Percentiles rank a stretch among this genome's conserved stretches.
Evolutionary conservation across 371 early-diverging fungal species (phyloP).

Genomic region (Actinomortierella ambigua): DNA sequence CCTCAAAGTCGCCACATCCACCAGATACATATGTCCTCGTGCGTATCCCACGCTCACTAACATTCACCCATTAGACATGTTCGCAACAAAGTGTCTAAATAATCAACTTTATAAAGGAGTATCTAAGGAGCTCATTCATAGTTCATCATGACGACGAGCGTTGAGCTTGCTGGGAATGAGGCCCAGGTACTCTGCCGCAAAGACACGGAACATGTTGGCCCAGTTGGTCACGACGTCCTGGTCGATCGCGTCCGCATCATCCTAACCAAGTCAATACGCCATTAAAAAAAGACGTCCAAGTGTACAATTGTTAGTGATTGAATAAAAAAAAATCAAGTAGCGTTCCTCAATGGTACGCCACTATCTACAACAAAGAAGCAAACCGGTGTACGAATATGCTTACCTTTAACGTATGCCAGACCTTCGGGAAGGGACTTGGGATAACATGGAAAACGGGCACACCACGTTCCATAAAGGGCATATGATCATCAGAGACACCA

Average conservation of each 20-base stretch:
- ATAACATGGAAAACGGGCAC: conserved; percentile 92
- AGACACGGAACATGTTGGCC: conserved; percentile 57
- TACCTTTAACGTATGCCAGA: conserved; percentile 86
- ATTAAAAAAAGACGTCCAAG: not conserved
- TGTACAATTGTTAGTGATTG: not conserved
- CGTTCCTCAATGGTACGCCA: not conserved
- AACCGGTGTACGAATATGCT: conserved; percentile 13
- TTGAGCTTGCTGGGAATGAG: conserved; percentile 25
- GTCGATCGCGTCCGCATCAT: conserved; percentile 53
- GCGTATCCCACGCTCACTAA: too few relatives aligned
- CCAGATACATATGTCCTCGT: too few relatives aligned
- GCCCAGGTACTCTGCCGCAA: conserved; percentile 62
- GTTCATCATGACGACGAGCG: conserved; percentile 25
- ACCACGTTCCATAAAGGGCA: conserved; percentile 81
- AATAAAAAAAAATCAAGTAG: not conserved
- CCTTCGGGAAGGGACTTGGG: conserved; percentile 86
- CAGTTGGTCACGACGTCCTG: conserved; percentile 51
- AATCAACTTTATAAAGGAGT: too few relatives aligned
- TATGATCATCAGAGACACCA: conserved; percentile 89
- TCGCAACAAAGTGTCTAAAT: too few relatives aligned
- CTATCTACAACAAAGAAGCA: not conserved
- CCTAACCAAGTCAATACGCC: conserved; percentile 20
- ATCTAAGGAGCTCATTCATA: conserved; percentile 12
- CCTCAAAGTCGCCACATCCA: too few relatives aligned
- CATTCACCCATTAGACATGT: too few relatives aligned